Evolutionary conservation across 208 protist species (phyloP), one percentile per base, ranked within the genome.

Genomic region (Vickermania spadyakhi): DNA sequence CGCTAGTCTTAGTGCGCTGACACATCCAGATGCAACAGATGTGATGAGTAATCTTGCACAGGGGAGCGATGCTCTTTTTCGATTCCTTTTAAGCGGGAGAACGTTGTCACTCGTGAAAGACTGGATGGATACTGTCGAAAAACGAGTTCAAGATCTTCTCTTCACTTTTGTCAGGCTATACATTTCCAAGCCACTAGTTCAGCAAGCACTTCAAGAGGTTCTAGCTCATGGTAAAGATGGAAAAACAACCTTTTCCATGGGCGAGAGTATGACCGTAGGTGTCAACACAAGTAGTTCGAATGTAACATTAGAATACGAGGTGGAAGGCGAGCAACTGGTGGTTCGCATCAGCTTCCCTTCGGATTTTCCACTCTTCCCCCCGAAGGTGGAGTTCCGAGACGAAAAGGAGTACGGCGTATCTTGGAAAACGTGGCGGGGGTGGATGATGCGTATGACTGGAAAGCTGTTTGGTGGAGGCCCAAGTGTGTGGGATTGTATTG

Each of bases 401-500:
- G 74, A 71, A 0, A 68, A 78, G 21, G 84, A 77, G 23, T 86
- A 73, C 36, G 88, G 89, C 49, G 76, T 97, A 0, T 82, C 75
- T 23, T 65, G 77, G 26, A 79, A 84, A 22, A 81, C 86, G 73
- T 96, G 79, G 81, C 86, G 88, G 7, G 54, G 73, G 49, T 96
- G 90, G 93, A 86, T 94, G 75, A 74, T 96, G 42, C 77, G 81
- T 56, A 96, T 97, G 86, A 92, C 86, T 1, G 79, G 68, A 27
- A 73, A 91, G 23, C 75, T 97, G n/a, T 93, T 96, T 51, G 66
- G 75, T 30, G 79, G 80, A 18, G 78, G 77, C 2, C 61, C 81
- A 1, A 81, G 83, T 63, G 61, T 96, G 21, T 96, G 87, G 84
- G 73, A 93, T 29, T 93, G 83, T 68, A 77, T 95, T n/a, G 74